phyloP scores from a whole-genome alignment of 176 grass and related monocot species.

The Oryza coarctata region DNA sequence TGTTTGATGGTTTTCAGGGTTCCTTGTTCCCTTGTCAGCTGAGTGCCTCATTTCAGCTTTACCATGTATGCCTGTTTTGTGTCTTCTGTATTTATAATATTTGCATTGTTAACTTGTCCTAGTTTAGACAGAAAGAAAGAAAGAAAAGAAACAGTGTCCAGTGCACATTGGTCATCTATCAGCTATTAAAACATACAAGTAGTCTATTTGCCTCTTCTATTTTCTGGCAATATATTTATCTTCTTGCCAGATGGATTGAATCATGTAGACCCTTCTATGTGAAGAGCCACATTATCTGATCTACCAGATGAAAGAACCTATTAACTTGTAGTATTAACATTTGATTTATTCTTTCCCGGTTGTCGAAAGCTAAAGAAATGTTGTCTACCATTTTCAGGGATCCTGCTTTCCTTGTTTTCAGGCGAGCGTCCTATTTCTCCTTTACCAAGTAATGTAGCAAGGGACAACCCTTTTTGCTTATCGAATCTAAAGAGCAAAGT shows the following conservation, averaged over 20 bases:
- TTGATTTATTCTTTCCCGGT: neutral
- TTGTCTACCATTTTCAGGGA: conserved; percentile 30
- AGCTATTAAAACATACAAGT: conserved; percentile 1
- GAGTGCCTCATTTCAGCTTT: neutral
- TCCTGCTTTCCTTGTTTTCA: conserved; percentile 35
- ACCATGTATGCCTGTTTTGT: neutral
- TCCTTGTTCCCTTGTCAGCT: conserved; percentile 27
- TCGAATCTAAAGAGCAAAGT: conserved; percentile 14
- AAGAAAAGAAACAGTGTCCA: neutral
- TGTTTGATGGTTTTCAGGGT: conserved; percentile 21
- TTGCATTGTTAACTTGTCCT: neutral
- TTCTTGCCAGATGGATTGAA: neutral
- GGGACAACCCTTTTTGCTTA: neutral
- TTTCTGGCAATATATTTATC: neutral
- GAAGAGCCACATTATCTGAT: neutral
- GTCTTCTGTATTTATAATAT: neutral
- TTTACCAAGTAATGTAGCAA: neutral
- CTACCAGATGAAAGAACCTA: neutral
- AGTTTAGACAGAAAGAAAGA: neutral
- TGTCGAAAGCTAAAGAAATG: conserved; percentile 16
- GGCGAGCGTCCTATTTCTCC: neutral
- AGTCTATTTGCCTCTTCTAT: neutral
- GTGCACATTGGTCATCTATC: neutral
- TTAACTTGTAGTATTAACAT: neutral
- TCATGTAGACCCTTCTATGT: neutral